Evolutionary conservation across 805 yeast species (phyloP), one percentile per base, ranked within the genome.

Genomic region (Wickerhamiella slavikovae): DNA sequence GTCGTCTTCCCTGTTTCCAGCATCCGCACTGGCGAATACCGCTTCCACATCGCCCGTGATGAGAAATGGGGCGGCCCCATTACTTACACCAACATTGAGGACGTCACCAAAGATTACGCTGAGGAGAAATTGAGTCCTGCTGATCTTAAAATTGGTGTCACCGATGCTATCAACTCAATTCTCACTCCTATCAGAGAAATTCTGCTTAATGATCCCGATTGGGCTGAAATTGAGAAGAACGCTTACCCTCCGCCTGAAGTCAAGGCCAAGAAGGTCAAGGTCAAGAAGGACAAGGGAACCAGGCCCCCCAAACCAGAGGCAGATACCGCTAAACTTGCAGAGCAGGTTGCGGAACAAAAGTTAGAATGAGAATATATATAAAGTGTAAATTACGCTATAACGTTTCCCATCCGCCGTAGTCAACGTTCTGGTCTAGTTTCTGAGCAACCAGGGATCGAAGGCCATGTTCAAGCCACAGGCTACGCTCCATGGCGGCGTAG

Each of bases 41-140:
- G 62, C 30, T 79, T 89, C 56, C 59, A 53, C 50, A 69, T 89
- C 42, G 69, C 75, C 45, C 75, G 98, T 57, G 95, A 95, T 28
- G 99, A 89, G 52, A 73, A 89, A 56, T 89, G 79, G 52, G 98
- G 99, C 42, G 99, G 99, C 29, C 74, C 92, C 41, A 62, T 89
- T 34, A 60, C 72, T 28, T 89, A 68, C 65, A 48, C 48, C 24
- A 60, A 77, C 13, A 59, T 79, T 41, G 82, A 67, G 13, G 65
- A 68, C 22, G 58, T 89, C 45, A 73, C 74, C 49, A 55, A 57
- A 22, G 93, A 75, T 41, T 89, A 64, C 55, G 72, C 65, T 26
- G 62, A 64, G 18, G 77, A 75, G 49, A 68, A 68, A 48, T 64
- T 89, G 43, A 66, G 89, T 22, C 96, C 99, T 18, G 89, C 80